These are phyloP conservation scores for Aspergillus haitiensis DNA, from an alignment of 495 filamentous ascomycete genomes.

Conservation along the genomic window DNA sequence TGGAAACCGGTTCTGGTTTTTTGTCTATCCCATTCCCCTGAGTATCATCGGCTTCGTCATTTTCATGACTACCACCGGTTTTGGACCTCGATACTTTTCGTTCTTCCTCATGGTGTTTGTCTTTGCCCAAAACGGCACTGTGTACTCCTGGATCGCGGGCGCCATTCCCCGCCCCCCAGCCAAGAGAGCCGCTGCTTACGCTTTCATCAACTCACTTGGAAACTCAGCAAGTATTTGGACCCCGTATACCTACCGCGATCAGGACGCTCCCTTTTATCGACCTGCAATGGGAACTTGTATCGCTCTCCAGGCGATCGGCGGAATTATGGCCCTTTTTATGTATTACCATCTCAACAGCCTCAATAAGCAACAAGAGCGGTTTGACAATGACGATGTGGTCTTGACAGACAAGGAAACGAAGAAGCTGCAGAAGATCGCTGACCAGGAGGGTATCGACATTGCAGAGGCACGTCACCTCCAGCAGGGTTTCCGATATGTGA, in stretches of 20 bases:
- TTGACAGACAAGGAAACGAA: conserved; percentile 44
- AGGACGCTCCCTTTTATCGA: conserved; percentile 42
- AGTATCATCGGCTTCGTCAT: conserved; percentile 52
- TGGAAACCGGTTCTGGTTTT: conserved; percentile 53
- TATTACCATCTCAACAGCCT: conserved; percentile 42
- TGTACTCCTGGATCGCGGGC: conserved; percentile 57
- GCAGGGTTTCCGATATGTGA: conserved; percentile 51
- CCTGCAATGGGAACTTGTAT: conserved; percentile 50
- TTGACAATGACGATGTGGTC: conserved; percentile 46
- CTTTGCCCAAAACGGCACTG: conserved; percentile 53
- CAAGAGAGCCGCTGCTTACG: conserved; percentile 55
- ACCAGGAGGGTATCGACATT: conserved; percentile 50
- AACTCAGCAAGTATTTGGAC: conserved; percentile 58
- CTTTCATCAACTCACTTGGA: conserved; percentile 55
- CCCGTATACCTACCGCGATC: conserved; percentile 48
- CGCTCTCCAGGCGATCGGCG: conserved; percentile 45
- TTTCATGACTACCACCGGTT: conserved; percentile 49
- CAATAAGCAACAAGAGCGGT: conserved; percentile 47
- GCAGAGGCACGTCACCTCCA: conserved; percentile 45
- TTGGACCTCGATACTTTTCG: conserved; percentile 54
- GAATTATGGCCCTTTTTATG: conserved; percentile 39
- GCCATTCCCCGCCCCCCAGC: conserved; percentile 53
- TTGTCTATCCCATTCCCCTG: conserved; percentile 51
- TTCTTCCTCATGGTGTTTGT: conserved; percentile 57
- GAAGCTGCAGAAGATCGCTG: conserved; percentile 47